Evolutionary conservation across 2,329 filamentous ascomycete species (phyloP).

Genomic region (Hymenoscyphus fraxineus): DNA sequence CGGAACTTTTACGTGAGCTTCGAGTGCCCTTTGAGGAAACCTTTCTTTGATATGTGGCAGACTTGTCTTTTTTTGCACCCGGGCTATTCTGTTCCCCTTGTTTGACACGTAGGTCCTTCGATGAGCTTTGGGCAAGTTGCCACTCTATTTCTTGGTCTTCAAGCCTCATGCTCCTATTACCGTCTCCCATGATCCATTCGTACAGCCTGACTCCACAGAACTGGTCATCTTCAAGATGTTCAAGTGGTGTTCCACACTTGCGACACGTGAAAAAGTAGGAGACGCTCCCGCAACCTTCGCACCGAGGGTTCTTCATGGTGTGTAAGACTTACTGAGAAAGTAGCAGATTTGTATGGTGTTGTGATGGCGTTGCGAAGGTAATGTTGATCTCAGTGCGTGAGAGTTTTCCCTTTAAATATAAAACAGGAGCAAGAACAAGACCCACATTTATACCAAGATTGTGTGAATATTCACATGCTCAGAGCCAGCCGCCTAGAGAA

Average conservation of each 20-base stretch:
- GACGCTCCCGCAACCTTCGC: background rate
- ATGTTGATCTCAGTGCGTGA: background rate
- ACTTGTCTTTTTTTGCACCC: background rate
- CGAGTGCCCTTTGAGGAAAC: too few relatives aligned
- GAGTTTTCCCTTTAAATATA: too few relatives aligned
- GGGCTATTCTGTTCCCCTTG: background rate
- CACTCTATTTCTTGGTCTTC: background rate
- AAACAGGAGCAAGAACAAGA: too few relatives aligned
- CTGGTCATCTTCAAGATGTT: background rate
- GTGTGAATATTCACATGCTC: too few relatives aligned
- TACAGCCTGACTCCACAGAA: background rate
- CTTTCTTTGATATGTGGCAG: too few relatives aligned
- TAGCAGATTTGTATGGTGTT: background rate
- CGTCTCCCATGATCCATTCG: constrained; percentile 4
- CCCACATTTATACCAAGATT: too few relatives aligned
- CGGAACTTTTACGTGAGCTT: background rate
- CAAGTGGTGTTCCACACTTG: background rate
- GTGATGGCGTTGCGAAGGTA: background rate
- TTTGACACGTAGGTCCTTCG: background rate
- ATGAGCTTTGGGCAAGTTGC: background rate
- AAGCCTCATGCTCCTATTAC: background rate
- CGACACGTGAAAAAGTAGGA: background rate
- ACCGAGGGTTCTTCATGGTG: background rate
- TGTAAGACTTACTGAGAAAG: background rate
- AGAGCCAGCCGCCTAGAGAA: too few relatives aligned